Conservation (phyloP, 495 filamentous ascomycete genomes). For the Aspergillus heteromorphus region DNA sequence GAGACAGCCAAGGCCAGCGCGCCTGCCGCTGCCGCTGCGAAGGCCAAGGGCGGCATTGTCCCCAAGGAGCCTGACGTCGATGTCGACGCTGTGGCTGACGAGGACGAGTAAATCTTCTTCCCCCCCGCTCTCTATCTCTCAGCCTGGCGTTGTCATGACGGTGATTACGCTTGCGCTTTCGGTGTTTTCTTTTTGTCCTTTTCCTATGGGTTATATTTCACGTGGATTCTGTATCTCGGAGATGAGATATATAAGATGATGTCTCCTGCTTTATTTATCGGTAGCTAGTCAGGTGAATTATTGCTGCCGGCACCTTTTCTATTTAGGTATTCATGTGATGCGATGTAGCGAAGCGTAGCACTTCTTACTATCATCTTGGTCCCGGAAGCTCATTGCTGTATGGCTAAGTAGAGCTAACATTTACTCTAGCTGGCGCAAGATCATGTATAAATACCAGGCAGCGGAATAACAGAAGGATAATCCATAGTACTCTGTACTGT, state of each 20-base stretch:
- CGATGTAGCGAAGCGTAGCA: too few species aligned
- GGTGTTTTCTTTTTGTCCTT: neutral
- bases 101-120: slow-evolving; percentile 14
- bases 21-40: slow-evolving; percentile 38
- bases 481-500: too few species aligned
- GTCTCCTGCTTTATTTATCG: neutral
- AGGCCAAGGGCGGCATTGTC: slow-evolving; percentile 38
- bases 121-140: too few species aligned
- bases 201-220: neutral
- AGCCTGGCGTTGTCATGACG: neutral
- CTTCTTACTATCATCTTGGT: too few species aligned
- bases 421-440: too few species aligned
- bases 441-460: neutral
- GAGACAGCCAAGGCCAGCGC: slow-evolving; percentile 36
- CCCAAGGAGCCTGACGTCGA: slow-evolving; percentile 47
- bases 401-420: too few species aligned
- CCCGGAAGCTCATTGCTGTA: too few species aligned
- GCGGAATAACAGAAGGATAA: neutral
- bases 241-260: neutral
- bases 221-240: neutral
- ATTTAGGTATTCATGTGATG: too few species aligned
- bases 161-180: neutral
- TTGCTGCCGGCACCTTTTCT: neutral
- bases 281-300: neutral
- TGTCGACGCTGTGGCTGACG: slow-evolving; percentile 37